A percentile compares a stretch with the other conserved stretches of the same genome.
Conservation (phyloP, 345 rosid genomes). For the Theobroma cacao region DNA sequence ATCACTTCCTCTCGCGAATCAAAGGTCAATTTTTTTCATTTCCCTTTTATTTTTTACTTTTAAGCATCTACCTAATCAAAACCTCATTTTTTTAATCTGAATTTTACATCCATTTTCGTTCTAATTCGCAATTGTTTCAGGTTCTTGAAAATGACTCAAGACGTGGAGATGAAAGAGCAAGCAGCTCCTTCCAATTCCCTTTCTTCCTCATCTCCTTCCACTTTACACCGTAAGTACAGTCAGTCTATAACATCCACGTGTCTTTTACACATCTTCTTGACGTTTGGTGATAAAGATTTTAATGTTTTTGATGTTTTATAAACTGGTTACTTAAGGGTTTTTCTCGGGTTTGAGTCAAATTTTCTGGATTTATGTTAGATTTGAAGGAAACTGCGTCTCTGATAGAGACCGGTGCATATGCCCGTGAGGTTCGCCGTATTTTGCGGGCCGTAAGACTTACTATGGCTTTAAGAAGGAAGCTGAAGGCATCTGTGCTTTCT, state of each 20-base stretch:
- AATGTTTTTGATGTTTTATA: background rate
- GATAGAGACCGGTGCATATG: constrained; percentile 52
- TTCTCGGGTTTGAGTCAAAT: background rate
- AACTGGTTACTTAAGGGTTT: background rate
- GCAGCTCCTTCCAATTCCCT: constrained; percentile 26
- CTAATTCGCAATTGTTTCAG: constrained; percentile 3
- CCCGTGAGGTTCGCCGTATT: constrained; percentile 46
- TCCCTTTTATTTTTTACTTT: background rate
- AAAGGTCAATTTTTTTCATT: background rate
- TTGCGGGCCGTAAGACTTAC: constrained; percentile 50
- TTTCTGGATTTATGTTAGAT: constrained; percentile 24
- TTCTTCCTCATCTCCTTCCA: constrained; percentile 25
- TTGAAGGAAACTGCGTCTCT: constrained; percentile 62
- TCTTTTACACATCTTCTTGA: background rate
- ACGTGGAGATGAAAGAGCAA: constrained; percentile 35
- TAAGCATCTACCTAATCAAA: background rate
- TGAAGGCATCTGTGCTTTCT: constrained; percentile 36
- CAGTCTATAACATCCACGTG: background rate
- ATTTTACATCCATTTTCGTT: background rate
- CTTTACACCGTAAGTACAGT: constrained; percentile 27
- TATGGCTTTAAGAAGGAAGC: constrained; percentile 41
- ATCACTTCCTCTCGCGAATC: background rate
- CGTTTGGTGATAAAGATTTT: background rate
- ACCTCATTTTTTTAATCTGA: background rate
- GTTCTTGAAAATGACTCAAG: constrained; percentile 29